A percentile compares a stretch with the other conserved stretches of the same genome.
phyloP scores from a whole-genome alignment of 1,139 yeast species.

The Torulaspora pretoriensis region DNA sequence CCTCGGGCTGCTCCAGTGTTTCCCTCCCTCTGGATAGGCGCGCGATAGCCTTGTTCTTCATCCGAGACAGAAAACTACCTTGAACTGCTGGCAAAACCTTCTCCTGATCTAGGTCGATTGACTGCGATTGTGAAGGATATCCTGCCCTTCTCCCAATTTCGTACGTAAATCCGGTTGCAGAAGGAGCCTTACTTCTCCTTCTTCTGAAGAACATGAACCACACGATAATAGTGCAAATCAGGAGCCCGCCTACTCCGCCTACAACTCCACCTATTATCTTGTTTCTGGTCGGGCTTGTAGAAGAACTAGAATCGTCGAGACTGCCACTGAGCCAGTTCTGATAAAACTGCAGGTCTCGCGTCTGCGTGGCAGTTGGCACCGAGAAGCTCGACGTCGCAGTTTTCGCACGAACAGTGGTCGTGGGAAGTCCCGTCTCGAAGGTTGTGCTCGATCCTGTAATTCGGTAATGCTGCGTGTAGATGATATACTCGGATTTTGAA shows the following conservation, averaged over 20 bases:
- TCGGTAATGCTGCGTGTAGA: conserved; percentile 42
- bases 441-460: conserved; percentile 42
- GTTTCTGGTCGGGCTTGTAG: conserved; percentile 11
- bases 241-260: conserved; percentile 29
- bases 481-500: conserved; percentile 21
- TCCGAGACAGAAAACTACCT: conserved; percentile 4
- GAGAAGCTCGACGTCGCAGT: conserved; percentile 24
- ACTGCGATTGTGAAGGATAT: conserved; percentile 8
- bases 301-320: conserved; percentile 7
- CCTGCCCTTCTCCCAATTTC: conserved; percentile 15
- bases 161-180: conserved; percentile 15
- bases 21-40: conserved; percentile 4
- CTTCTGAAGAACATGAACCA: conserved; percentile 18
- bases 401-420: conserved; percentile 31
- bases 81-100: neutral
- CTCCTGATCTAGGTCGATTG: conserved; percentile 7
- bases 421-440: conserved; percentile 38
- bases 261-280: conserved; percentile 32
- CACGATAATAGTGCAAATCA: conserved; percentile 16
- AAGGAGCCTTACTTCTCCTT: conserved; percentile 12
- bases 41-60: conserved; percentile 8
- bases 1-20: neutral
- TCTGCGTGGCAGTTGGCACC: conserved; percentile 32
- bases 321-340: conserved; percentile 25
- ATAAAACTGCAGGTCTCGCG: conserved; percentile 35